These are phyloP conservation scores for Candida gorgasii DNA, from an alignment of 805 yeast genomes.

Conservation along the genomic window DNA sequence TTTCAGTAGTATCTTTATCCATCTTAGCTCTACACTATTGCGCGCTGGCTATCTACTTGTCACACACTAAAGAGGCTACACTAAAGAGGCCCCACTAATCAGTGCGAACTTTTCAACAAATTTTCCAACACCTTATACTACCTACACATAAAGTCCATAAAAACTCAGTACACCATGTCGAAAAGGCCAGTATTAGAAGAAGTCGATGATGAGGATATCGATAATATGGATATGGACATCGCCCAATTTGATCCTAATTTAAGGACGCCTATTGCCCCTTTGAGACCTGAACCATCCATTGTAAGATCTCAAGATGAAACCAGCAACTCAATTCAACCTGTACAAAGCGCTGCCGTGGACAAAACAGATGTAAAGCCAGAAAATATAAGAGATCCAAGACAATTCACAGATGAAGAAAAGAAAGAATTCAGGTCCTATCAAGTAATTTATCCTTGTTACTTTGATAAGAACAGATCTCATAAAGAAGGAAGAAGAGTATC, in stretches of 20 bases:
- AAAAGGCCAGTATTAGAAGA: conserved; percentile 73
- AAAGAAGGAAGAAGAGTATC: conserved; percentile 84
- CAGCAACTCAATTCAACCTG: conserved; percentile 25
- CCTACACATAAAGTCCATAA: no score
- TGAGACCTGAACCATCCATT: conserved; percentile 56
- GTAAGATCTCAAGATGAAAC: conserved; percentile 60
- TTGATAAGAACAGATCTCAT: conserved; percentile 74
- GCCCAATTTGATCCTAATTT: conserved; percentile 80
- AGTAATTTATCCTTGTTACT: conserved; percentile 87
- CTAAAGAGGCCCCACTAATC: not conserved
- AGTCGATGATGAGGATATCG: conserved; percentile 82
- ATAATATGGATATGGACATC: conserved; percentile 88
- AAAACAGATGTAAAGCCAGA: conserved; percentile 11
- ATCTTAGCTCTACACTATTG: not conserved
- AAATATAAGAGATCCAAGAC: conserved; percentile 31
- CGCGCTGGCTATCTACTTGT: not conserved
- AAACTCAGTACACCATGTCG: conserved; percentile 18
- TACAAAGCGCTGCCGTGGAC: conserved; percentile 11
- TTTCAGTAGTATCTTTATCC: conserved; percentile 8
- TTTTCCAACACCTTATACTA: not conserved
- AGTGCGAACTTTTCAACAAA: not conserved
- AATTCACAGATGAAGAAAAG: conserved; percentile 54
- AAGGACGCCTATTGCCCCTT: conserved; percentile 70
- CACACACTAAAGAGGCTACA: not conserved
- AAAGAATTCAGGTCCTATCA: conserved; percentile 70